phyloP scores from a whole-genome alignment of 2,329 filamentous ascomycete species.

The Penicillium sp. region DNA sequence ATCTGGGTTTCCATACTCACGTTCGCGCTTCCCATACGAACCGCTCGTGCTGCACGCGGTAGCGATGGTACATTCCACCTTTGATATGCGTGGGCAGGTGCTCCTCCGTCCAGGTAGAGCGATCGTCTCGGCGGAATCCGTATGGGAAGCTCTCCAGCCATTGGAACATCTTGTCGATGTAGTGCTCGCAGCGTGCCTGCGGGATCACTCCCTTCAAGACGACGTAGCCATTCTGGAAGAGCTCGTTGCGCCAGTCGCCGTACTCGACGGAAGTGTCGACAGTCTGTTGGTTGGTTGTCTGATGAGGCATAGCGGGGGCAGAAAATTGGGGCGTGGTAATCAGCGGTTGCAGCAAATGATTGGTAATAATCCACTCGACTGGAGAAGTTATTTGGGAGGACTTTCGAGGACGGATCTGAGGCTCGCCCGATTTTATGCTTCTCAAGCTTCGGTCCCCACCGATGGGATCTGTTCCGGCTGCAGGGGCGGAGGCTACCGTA shows the following conservation, averaged over 20 bases:
- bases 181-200: constrained; percentile 45
- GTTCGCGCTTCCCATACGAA: constrained; percentile 51
- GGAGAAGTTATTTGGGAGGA: too few species aligned
- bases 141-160: constrained; percentile 50
- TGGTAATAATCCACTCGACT: too few species aligned
- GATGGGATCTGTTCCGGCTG: too few species aligned
- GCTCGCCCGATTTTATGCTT: too few species aligned
- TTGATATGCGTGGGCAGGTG: constrained; percentile 52
- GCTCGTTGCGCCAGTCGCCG: constrained; percentile 15
- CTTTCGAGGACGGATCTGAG: too few species aligned
- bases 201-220: constrained; percentile 42
- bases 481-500: too few species aligned
- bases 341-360: too few species aligned
- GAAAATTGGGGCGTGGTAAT: too few species aligned
- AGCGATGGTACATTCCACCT: constrained; percentile 42
- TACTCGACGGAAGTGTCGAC: background rate
- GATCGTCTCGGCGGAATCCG: constrained; percentile 47
- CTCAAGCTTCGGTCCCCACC: too few species aligned
- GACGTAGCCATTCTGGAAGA: constrained; percentile 9
- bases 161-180: constrained; percentile 46
- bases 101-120: constrained; percentile 49
- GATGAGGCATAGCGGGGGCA: too few species aligned
- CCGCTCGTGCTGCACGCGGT: constrained; percentile 49
- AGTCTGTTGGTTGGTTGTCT: too few species aligned
- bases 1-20: too few species aligned